Base-by-base conservation (phyloP, 2,329 filamentous ascomycete species). In the Xylaria sp. region DNA sequence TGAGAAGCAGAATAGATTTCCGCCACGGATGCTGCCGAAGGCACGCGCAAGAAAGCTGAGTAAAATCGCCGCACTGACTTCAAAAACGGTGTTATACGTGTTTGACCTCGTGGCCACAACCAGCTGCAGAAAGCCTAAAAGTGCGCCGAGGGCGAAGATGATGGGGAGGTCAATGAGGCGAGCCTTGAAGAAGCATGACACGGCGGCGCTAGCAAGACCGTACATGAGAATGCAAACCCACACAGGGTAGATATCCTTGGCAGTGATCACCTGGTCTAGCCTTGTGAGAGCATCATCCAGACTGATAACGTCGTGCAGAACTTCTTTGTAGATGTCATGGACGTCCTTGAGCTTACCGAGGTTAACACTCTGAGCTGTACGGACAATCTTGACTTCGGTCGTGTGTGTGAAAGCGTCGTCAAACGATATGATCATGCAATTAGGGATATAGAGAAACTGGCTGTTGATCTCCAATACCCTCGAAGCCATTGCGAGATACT, bases 381-480 rank as follows among this genome's bases (percentile, higher is more conserved):
- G 87, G 7, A 94, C 89, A 39, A 94, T 86, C 80, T 93, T 92
- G 70, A 94, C 91, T 77, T 94, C 91, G n/a, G 91, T 91, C 0
- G 92, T 94, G 76, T 94, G 91, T 0, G 91, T 93, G 0, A 82
- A 80, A 71, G 82, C 78, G 69, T 94, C 92, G 75, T 92, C 94
- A 76, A 97, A 97, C 5, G 93, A 94, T 77, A 97, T 91, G 68
- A 97, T 91, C 94, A 97, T 97, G 75, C 92, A 95, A 0, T 92
- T 92, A 0, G 94, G 94, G 46, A 97, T 89, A 78, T 97, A 97
- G 31, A 97, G 82, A 73, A 95, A 97, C 75, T 97, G 93, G 3
- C 91, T 91, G 72, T 97, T 92, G 18, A 97, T 94, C 78, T 94
- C 92, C 39, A 97, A 86, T 0, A 94, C 92, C n/a, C 92, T 87